Evolutionary conservation across 1,139 yeast species (phyloP).

Genomic region (Arxiozyma slooffiae): DNA sequence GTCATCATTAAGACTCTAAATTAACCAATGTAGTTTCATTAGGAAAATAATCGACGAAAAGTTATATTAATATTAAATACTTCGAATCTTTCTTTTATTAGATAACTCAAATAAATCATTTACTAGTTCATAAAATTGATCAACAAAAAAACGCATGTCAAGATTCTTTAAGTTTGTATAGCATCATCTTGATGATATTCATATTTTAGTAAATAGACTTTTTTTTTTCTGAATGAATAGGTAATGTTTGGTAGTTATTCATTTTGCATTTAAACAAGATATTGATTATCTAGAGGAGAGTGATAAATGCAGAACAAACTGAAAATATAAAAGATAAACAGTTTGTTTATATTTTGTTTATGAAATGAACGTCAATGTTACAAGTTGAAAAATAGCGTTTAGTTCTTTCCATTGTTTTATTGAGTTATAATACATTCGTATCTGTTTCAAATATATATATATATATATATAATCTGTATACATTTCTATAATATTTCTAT

Average conservation of each 20-base stretch:
- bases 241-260: conserved; percentile 18
- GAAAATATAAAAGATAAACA: not conserved
- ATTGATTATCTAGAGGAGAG: conserved; percentile 14
- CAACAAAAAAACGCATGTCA: too few relatives aligned
- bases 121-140: not conserved
- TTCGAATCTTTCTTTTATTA: too few relatives aligned
- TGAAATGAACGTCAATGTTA: not conserved
- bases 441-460: not conserved
- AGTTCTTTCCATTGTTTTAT: not conserved
- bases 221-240: conserved; percentile 21
- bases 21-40: too few relatives aligned
- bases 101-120: too few relatives aligned
- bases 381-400: not conserved
- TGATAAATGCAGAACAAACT: conserved; percentile 5
- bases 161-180: not conserved
- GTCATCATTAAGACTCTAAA: too few relatives aligned
- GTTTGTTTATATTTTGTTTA: too few relatives aligned
- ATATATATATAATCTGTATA: not conserved
- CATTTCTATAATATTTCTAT: not conserved
- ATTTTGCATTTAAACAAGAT: conserved; percentile 14
- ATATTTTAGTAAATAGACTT: conserved; percentile 22
- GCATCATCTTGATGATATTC: conserved; percentile 17
- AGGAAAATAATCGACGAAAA: too few relatives aligned
- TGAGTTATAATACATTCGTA: not conserved
- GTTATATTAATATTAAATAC: too few relatives aligned